Base-by-base conservation (phyloP, 2,329 filamentous ascomycete species). In the Endocalyx cinctus region DNA sequence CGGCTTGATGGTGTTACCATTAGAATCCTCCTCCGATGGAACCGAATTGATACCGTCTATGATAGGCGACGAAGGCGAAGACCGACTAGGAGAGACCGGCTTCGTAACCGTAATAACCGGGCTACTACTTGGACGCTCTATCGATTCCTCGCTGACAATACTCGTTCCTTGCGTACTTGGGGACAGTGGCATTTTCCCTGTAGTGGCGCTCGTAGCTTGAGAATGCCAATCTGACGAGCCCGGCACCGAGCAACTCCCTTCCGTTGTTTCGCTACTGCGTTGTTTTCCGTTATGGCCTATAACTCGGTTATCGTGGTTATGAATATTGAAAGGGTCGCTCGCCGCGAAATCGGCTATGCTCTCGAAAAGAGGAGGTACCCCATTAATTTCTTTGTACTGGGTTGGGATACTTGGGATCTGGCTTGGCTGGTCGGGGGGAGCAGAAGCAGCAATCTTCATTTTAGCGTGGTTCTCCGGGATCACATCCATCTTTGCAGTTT, bases 121-220 rank as follows among this genome's bases (percentile, higher is more conserved):
- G 14, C 70, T 58, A 42, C 66, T 67, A 23, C 58, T 52, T 4
- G 66, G 64, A 13, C 66, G 67, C 29, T 78, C 75, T 34, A 69
- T 50, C 6, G 74, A 78, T 27, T 78, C 74, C 34, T 69, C 67
- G 56, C 77, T 81, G 44, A 77, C 70, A 42, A 82, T 76, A 54
- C 77, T 82, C 13, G 78, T 82, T 25, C 77, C 78, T 49, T 78
- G 69, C 3, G 78, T 82, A 51, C 77, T 81, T 3, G 78, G 78
- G 16, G 77, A 81, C 22, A 80, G 59, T 4, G 77, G 75, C 70
- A 79, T 72, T 57, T 78, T 79, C 31, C 74, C 71, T 2, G 76
- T 80, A 2, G 76, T 77, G 7, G 75, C 76, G 46, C 74, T 79
- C 11, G 77, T 81, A 5, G 70, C 74, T 45, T 80, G 76, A 4